Percentiles rank a stretch among this genome's conserved stretches.
phyloP scores from a whole-genome alignment of 352 stramenopile species.

The Thalassiosira mediterranea region DNA sequence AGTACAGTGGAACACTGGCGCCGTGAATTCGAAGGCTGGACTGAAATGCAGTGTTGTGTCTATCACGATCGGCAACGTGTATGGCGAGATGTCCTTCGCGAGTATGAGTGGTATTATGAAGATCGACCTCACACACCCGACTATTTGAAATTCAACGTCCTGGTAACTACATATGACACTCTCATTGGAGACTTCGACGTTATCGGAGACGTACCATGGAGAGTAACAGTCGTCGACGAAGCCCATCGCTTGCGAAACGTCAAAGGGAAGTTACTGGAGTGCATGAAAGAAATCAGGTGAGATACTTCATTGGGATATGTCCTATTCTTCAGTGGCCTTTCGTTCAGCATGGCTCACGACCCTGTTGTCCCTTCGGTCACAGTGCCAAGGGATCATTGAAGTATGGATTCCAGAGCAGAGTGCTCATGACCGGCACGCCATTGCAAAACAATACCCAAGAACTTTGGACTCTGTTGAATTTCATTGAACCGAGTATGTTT shows the following conservation, averaged over 20 bases:
- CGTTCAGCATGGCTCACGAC: too few relatives aligned
- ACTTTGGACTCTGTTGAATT: constrained; percentile 99
- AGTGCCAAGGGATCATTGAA: constrained; percentile 81
- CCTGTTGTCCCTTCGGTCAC: too few relatives aligned
- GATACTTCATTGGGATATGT: too few relatives aligned
- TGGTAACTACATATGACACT: constrained; percentile 99
- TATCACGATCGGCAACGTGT: constrained; percentile 93
- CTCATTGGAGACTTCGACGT: constrained; percentile 93
- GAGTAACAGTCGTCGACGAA: constrained; percentile 98
- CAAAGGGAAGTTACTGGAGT: constrained; percentile 93
- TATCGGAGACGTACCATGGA: constrained; percentile 95
- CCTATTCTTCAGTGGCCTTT: too few relatives aligned
- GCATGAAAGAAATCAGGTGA: constrained; percentile 88
- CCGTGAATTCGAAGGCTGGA: constrained; percentile 90
- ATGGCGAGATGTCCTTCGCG: constrained; percentile 95
- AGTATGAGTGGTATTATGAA: constrained; percentile 99
- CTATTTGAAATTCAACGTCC: constrained; percentile 96
- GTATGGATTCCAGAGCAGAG: constrained; percentile 88
- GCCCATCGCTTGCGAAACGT: constrained; percentile 98
- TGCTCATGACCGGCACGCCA: constrained; percentile 93
- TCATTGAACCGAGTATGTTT: constrained; percentile 96
- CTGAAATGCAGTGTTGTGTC: constrained; percentile 97
- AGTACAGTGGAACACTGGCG: constrained; percentile 90
- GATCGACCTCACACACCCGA: constrained; percentile 82
- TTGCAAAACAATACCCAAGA: constrained; percentile 87